Percentiles rank a stretch among this genome's conserved stretches.
phyloP scores from a whole-genome alignment of 2,329 filamentous ascomycete genomes.

The Colletotrichum sojae region DNA sequence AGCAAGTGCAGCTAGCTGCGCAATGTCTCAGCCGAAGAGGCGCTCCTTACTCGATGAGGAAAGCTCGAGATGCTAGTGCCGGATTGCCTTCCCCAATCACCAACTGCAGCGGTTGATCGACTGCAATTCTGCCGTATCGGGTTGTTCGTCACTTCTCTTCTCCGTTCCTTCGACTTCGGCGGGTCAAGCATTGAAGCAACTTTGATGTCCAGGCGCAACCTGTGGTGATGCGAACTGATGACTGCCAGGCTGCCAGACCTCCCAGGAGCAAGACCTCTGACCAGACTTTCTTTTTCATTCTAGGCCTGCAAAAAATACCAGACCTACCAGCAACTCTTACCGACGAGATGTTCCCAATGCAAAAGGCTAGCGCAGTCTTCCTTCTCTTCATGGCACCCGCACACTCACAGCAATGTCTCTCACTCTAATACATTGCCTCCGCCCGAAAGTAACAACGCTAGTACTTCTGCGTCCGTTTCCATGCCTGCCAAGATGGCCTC shows the following conservation, averaged over 20 bases:
- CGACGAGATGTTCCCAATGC: slow-evolving; percentile 4
- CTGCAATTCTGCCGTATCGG: slow-evolving; percentile 19
- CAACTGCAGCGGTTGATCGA: slow-evolving; percentile 23
- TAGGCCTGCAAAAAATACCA: too few relatives aligned
- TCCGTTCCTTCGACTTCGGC: not conserved
- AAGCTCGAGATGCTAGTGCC: slow-evolving; percentile 36
- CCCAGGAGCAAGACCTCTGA: too few relatives aligned
- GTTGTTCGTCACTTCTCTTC: slow-evolving; percentile 5
- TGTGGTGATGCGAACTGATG: not conserved
- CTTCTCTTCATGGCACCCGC: slow-evolving; percentile 5
- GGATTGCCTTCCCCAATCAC: slow-evolving; percentile 15
- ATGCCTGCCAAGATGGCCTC: slow-evolving; percentile 28
- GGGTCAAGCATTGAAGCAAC: not conserved
- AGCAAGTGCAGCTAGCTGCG: slow-evolving; percentile 30
- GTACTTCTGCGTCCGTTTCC: slow-evolving; percentile 26
- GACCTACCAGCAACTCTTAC: not conserved
- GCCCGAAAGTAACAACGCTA: slow-evolving; percentile 14
- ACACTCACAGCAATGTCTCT: slow-evolving; percentile 31
- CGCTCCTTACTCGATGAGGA: slow-evolving; percentile 16
- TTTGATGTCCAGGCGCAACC: not conserved
- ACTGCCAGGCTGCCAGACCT: not conserved
- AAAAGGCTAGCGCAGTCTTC: slow-evolving; percentile 7
- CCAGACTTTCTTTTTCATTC: too few relatives aligned
- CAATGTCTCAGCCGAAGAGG: slow-evolving; percentile 23
- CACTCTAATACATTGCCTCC: slow-evolving; percentile 23